Base-by-base conservation (phyloP, 2,329 filamentous ascomycete species). In the Talaromyces sp. region DNA sequence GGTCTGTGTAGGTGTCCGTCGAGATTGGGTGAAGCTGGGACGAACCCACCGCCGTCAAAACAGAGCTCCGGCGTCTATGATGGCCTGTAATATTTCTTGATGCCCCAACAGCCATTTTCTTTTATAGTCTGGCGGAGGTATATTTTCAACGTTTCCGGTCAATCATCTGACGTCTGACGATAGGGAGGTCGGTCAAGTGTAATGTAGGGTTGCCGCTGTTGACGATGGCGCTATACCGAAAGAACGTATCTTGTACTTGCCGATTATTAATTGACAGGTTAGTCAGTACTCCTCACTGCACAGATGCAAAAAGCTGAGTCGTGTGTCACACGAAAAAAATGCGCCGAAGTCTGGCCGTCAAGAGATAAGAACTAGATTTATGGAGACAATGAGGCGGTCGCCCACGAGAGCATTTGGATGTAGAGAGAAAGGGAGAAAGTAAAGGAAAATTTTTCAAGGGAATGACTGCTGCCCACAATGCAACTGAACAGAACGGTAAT, bases 1-100 rank as follows among this genome's bases (percentile, higher is more conserved):
- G 67, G n/a, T 78, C 75, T 63, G 77, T 74, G 64, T 73, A 72
- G 66, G 69, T 75, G 37, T 81, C 80, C 45, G 74, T 70, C 15
- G 69, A 54, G 7, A 71, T 52, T 3, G 64, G 73, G 15, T 84
- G 80, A 1, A 76, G 68, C 52, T 70, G 73, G 5, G 84, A 79
- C 5, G 86, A 87, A 15, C 82, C 85, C 82, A 70, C 64, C 54
- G 70, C 72, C 37, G 76, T 74, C 61, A 78, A 69, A 58, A 76
- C 70, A 57, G 76, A 78, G 69, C 76, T 78, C 62, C 76, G 75
- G 68, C 76, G 74, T 66, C 76, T 74, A 68, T 78, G 76, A 65
- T 78, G 76, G n/a, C 64, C 64, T 25, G 64, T 62, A 10, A 66
- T 66, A 63, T 70, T 74, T 50, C 72, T 69, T 50, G 72, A 71